phyloP scores from a whole-genome alignment of 352 stramenopile genomes.

The Globisporangium canariense region DNA sequence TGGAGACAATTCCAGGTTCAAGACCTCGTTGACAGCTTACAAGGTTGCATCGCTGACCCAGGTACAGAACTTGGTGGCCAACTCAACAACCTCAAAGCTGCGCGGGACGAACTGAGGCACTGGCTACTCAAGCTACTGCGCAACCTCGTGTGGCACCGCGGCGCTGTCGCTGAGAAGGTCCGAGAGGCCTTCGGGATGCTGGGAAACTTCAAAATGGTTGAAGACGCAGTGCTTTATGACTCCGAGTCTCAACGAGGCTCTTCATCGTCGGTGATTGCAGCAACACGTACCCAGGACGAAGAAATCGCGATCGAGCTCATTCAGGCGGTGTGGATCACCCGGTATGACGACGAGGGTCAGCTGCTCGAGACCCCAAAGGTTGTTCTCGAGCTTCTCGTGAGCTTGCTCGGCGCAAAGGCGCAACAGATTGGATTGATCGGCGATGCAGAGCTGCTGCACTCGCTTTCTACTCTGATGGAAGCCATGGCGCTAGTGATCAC shows the following conservation, averaged over 20 bases:
- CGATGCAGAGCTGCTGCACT: neutral
- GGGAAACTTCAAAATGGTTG: neutral
- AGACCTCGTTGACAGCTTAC: slow-evolving; percentile 8
- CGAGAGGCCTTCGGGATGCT: neutral
- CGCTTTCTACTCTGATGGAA: slow-evolving; percentile 18
- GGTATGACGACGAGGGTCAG: slow-evolving; percentile 31
- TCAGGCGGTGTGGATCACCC: slow-evolving; percentile 27
- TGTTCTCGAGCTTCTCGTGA: slow-evolving; percentile 21
- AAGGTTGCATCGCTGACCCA: neutral
- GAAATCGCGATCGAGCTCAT: slow-evolving; percentile 28
- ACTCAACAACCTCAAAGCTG: neutral
- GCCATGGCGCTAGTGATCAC: slow-evolving; percentile 20
- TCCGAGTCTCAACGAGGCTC: neutral
- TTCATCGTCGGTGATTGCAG: neutral
- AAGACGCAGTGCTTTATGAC: neutral
- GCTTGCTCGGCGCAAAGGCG: slow-evolving; percentile 14
- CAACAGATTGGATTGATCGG: neutral
- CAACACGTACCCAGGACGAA: slow-evolving; percentile 9
- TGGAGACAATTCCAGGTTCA: neutral
- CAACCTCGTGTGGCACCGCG: slow-evolving; percentile 23
- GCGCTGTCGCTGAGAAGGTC: slow-evolving; percentile 7
- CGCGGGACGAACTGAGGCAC: slow-evolving; percentile 11
- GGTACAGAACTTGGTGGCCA: neutral
- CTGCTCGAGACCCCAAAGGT: slow-evolving; percentile 16
- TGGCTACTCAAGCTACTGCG: slow-evolving; percentile 36